Conservation (phyloP, 805 yeast species). For the Candida corydali region DNA sequence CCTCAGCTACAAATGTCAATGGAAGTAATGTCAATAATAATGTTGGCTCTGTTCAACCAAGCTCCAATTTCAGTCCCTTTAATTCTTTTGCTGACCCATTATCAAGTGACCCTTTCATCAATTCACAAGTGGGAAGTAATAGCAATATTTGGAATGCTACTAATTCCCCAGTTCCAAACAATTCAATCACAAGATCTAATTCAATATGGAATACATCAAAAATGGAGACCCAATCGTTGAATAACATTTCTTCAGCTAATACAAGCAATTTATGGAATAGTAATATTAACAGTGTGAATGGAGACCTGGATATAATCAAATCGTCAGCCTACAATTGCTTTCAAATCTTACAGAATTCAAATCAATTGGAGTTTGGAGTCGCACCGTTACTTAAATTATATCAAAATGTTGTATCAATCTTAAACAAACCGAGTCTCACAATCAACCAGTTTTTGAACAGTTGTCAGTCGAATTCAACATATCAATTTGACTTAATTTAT, state of each 20-base stretch:
- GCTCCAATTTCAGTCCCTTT: slow-evolving; percentile 17
- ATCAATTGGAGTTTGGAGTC: slow-evolving; percentile 33
- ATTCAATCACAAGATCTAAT: slow-evolving; percentile 15
- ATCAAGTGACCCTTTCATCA: slow-evolving; percentile 3
- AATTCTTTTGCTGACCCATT: slow-evolving; percentile 8
- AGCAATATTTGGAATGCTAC: slow-evolving; percentile 10
- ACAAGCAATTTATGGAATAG: neutral
- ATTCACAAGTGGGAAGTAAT: slow-evolving; percentile 7
- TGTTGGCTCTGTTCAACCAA: neutral
- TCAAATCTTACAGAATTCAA: slow-evolving; percentile 28
- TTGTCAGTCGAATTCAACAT: slow-evolving; percentile 15
- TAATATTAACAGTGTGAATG: slow-evolving; percentile 10
- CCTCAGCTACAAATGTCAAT: neutral
- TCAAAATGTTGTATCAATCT: slow-evolving; percentile 26
- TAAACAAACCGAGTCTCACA: slow-evolving; percentile 23
- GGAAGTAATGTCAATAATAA: neutral
- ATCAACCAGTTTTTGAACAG: slow-evolving; percentile 28
- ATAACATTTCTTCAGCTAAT: slow-evolving; percentile 1
- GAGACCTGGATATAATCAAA: slow-evolving; percentile 35
- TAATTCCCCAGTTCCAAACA: slow-evolving; percentile 8
- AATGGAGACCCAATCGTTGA: slow-evolving; percentile 8
- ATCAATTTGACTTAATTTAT: slow-evolving; percentile 39
- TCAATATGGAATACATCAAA: slow-evolving; percentile 28
- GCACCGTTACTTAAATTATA: slow-evolving; percentile 31
- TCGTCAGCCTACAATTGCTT: slow-evolving; percentile 39